A percentile compares a stretch with the other conserved stretches of the same genome.
phyloP scores from a whole-genome alignment of 495 filamentous ascomycete genomes.

The Penicillium angulare region DNA sequence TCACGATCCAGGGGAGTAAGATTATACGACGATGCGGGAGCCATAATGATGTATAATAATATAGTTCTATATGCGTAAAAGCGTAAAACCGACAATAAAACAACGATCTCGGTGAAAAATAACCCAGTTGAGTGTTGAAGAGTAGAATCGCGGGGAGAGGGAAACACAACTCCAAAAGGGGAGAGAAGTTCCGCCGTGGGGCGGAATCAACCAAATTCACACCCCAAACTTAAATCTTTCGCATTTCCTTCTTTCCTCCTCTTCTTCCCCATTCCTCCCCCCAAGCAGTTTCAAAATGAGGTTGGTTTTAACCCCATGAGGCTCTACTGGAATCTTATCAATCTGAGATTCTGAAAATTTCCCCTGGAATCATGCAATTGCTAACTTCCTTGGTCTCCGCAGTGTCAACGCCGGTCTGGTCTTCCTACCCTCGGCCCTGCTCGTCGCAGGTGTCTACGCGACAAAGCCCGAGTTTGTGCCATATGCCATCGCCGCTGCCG shows the following conservation, averaged over 20 bases:
- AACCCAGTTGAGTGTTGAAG: too few relatives aligned
- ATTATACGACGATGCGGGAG: slow-evolving; percentile 49
- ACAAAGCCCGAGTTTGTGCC: slow-evolving; percentile 75
- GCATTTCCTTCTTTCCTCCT: slow-evolving; percentile 9
- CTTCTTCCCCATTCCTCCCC: slow-evolving; percentile 3
- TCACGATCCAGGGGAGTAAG: slow-evolving; percentile 64
- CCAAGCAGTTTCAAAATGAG: slow-evolving; percentile 33
- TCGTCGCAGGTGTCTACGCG: slow-evolving; percentile 72
- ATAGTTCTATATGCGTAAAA: not conserved
- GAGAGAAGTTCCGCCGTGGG: slow-evolving; percentile 27
- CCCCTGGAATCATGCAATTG: slow-evolving; percentile 4
- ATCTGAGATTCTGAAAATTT: too few relatives aligned
- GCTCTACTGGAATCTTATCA: too few relatives aligned
- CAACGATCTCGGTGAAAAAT: too few relatives aligned
- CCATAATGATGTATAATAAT: not conserved
- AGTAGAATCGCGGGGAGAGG: not conserved
- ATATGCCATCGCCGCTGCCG: slow-evolving; percentile 57
- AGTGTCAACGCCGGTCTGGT: slow-evolving; percentile 64
- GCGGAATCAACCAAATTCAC: slow-evolving; percentile 17
- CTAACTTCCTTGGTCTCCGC: slow-evolving; percentile 31
- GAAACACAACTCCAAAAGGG: slow-evolving; percentile 11
- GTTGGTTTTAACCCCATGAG: slow-evolving; percentile 15
- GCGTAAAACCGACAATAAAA: not conserved
- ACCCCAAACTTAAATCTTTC: slow-evolving; percentile 6
- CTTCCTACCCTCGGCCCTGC: slow-evolving; percentile 80